phyloP scores from a whole-genome alignment of 805 yeast species.

The Lipomyces kockii region DNA sequence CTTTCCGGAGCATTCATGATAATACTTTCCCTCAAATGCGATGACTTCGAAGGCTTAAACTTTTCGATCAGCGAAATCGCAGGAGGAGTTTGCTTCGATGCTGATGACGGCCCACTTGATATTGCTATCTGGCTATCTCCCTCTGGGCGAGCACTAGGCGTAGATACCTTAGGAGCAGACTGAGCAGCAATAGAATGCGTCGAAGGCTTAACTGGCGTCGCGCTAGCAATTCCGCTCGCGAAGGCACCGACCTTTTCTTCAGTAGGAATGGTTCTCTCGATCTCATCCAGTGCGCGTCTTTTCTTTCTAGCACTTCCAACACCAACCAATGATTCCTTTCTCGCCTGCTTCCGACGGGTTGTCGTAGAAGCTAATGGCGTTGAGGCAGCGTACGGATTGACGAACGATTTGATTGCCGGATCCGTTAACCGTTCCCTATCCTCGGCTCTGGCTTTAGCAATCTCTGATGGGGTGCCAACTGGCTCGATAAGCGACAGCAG shows the following conservation, averaged over 20 bases:
- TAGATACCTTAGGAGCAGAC: background rate
- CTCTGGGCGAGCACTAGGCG: background rate
- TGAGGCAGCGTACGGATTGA: constrained; percentile 53
- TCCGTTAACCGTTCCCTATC: constrained; percentile 28
- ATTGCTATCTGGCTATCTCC: background rate
- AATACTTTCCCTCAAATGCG: constrained; percentile 29
- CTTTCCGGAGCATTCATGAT: constrained; percentile 27
- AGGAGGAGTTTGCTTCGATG: constrained; percentile 4
- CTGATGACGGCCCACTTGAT: background rate
- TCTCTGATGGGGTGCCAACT: constrained; percentile 38
- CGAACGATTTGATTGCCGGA: constrained; percentile 42
- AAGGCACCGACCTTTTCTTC: constrained; percentile 22
- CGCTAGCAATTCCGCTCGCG: constrained; percentile 27
- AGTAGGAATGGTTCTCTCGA: constrained; percentile 29
- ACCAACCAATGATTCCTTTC: constrained; percentile 23
- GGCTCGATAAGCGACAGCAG: constrained; percentile 52
- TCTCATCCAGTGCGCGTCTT: constrained; percentile 22
- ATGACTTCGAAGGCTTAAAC: constrained; percentile 31
- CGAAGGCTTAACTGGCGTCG: constrained; percentile 16
- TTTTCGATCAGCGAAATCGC: constrained; percentile 12
- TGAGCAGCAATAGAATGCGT: background rate
- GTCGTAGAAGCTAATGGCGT: constrained; percentile 10
- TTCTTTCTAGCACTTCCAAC: constrained; percentile 8
- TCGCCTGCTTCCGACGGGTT: constrained; percentile 12
- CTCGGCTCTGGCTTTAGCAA: constrained; percentile 25